Percentiles rank a stretch among this genome's conserved stretches.
These are phyloP conservation scores for Aspergillus coremiiformis DNA, from an alignment of 495 filamentous ascomycete species.

Conservation along the genomic window DNA sequence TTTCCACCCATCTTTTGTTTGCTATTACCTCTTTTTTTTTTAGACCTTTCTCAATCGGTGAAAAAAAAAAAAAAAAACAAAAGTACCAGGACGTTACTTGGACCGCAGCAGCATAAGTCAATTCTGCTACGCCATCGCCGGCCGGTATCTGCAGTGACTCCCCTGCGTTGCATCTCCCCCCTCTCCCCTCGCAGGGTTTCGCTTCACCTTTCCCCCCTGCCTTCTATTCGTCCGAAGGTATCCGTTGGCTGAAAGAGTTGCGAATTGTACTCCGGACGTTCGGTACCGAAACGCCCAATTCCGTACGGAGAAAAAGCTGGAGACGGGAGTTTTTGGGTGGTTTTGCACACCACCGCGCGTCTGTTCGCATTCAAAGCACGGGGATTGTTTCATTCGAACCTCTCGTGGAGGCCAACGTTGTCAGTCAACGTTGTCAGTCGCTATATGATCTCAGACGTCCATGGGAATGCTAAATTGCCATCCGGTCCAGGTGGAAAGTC, in stretches of 20 bases:
- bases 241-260: constrained; percentile 3
- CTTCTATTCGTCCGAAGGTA: constrained; percentile 1
- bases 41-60: neutral
- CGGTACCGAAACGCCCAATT: neutral
- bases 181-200: constrained; percentile 5
- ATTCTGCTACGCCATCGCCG: constrained; percentile 21
- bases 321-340: neutral
- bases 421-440: constrained; percentile 25
- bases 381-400: neutral
- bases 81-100: neutral
- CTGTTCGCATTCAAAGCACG: neutral
- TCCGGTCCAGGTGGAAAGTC: constrained; percentile 35
- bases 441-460: constrained; percentile 40
- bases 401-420: constrained; percentile 21
- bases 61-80: neutral
- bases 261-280: constrained; percentile 4
- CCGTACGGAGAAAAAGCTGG: neutral
- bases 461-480: constrained; percentile 40
- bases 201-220: constrained; percentile 2
- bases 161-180: neutral
- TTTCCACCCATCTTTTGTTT: constrained; percentile 1
- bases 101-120: constrained; percentile 10
- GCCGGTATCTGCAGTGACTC: constrained; percentile 19
- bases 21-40: constrained; percentile 1
- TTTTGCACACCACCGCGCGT: neutral